phyloP scores from a whole-genome alignment of 1,284 basidiomycete genomes.

The Ceratobasidium sp. region DNA sequence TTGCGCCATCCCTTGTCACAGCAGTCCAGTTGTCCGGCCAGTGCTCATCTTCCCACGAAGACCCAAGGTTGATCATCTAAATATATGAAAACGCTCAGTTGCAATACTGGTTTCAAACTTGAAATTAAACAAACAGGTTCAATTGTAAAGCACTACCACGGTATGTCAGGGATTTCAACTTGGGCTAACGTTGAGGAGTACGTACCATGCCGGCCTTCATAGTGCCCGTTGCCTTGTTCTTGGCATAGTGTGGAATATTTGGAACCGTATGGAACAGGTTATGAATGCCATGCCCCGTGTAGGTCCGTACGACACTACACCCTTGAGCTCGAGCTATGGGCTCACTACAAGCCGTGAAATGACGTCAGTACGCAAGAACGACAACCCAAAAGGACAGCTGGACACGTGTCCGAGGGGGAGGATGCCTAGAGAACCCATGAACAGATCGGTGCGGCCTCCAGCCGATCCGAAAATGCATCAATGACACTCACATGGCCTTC shows the following conservation, averaged over 20 bases:
- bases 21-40: conserved; percentile 97
- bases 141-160: conserved; percentile 62
- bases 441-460: conserved; percentile 16
- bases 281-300: conserved; percentile 93
- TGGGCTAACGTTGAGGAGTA: conserved; percentile 2
- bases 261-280: conserved; percentile 82
- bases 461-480: conserved; percentile 15
- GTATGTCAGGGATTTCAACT: conserved; percentile 7
- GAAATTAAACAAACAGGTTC: conserved; percentile 71
- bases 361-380: conserved; percentile 27
- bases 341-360: conserved; percentile 66
- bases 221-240: conserved; percentile 84
- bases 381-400: neutral
- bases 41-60: conserved; percentile 77
- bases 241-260: conserved; percentile 87
- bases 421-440: conserved; percentile 27
- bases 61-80: conserved; percentile 93
- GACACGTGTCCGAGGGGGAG: conserved; percentile 27
- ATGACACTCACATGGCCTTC: conserved; percentile 76
- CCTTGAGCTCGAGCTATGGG: conserved; percentile 83
- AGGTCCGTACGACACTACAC: conserved; percentile 87
- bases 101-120: neutral
- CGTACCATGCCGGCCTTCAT: conserved; percentile 88
- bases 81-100: neutral
- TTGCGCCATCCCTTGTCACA: conserved; percentile 88